Conservation (phyloP, 2,329 filamentous ascomycete genomes). For the Ambrosiella cleistominuta region DNA sequence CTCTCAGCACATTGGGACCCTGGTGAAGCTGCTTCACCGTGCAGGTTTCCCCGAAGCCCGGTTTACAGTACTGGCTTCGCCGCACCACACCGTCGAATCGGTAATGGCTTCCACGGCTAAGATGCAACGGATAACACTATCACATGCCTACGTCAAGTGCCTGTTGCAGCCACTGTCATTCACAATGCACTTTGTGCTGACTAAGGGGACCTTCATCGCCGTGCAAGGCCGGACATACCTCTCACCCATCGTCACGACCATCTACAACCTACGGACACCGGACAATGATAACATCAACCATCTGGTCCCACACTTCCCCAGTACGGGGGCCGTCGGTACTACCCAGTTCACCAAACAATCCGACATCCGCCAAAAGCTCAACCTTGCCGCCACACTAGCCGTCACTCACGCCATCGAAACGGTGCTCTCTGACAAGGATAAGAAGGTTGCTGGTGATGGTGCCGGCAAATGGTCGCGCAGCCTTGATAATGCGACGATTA, state of each 20-base stretch:
- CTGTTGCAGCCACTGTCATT: conserved; percentile 17
- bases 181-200: conserved; percentile 28
- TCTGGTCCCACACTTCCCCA: conserved; percentile 25
- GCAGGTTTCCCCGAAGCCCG: conserved; percentile 27
- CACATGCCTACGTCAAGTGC: conserved; percentile 19
- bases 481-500: conserved; percentile 1
- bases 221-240: conserved; percentile 29
- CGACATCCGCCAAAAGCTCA: conserved; percentile 30
- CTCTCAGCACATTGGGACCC: conserved; percentile 25
- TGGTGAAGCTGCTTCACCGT: conserved; percentile 27
- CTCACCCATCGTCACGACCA: conserved; percentile 27
- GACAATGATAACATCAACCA: conserved; percentile 17
- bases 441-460: neutral
- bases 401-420: conserved; percentile 23
- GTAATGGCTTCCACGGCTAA: conserved; percentile 19
- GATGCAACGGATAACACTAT: conserved; percentile 25
- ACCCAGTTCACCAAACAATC: conserved; percentile 27
- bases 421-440: conserved; percentile 12
- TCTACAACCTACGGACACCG: conserved; percentile 21
- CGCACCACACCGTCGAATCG: conserved; percentile 18
- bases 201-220: conserved; percentile 25
- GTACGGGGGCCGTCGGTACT: conserved; percentile 16
- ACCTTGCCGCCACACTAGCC: conserved; percentile 25
- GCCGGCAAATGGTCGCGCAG: conserved; percentile 1
- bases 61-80: conserved; percentile 26